phyloP scores from a whole-genome alignment of 1,284 basidiomycete species.

The Moesziomyces sp. region DNA sequence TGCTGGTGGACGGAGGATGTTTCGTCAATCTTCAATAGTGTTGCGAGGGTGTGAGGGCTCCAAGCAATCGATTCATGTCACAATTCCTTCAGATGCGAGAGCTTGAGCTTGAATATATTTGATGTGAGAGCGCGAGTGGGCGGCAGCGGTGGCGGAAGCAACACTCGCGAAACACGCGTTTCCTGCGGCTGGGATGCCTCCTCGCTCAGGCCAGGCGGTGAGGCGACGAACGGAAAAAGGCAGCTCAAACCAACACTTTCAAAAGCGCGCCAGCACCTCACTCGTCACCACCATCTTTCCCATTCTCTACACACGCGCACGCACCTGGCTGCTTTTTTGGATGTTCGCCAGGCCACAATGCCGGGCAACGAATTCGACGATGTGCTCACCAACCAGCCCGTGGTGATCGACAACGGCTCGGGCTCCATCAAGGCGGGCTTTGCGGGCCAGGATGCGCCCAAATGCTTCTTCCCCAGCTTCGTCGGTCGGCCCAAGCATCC shows the following conservation, averaged over 20 bases:
- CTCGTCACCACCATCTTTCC: background rate
- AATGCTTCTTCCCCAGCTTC: constrained; percentile 66
- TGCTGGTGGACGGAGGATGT: constrained; percentile 81
- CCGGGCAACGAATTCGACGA: constrained; percentile 63
- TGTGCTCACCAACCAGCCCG: constrained; percentile 68
- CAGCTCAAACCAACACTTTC: constrained; percentile 13
- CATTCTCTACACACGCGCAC: too few species aligned
- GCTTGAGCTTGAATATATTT: background rate
- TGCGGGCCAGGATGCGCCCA: constrained; percentile 65
- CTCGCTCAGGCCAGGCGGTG: background rate
- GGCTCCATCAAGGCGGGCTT: constrained; percentile 68
- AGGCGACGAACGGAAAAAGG: too few species aligned
- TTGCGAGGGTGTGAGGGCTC: too few species aligned
- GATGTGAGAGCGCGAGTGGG: too few species aligned
- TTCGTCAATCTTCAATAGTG: constrained; percentile 85
- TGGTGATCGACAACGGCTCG: constrained; percentile 67
- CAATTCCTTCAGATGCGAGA: too few species aligned
- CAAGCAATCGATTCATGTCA: constrained; percentile 2
- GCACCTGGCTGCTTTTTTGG: too few species aligned
- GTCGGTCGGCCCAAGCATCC: constrained; percentile 66
- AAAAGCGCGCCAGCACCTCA: background rate
- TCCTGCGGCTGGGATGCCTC: too few species aligned
- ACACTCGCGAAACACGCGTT: constrained; percentile 3
- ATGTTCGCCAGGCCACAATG: constrained; percentile 11
- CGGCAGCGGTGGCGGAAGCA: background rate